Evolutionary conservation across 2,329 filamentous ascomycete species (phyloP).

Genomic region (Monosporascus cannonballus): DNA sequence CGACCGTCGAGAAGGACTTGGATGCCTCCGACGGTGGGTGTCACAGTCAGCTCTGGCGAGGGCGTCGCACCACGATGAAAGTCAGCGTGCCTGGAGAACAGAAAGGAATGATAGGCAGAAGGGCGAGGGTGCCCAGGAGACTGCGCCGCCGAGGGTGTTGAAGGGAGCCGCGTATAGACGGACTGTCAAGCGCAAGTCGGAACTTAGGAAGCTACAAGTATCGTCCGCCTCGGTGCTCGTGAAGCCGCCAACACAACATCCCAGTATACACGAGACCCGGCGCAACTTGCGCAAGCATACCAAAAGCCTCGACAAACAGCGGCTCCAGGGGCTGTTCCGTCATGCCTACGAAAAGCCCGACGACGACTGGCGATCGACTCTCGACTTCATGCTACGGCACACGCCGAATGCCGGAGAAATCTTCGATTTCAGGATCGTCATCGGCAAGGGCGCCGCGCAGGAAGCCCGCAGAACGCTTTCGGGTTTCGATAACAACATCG

Average conservation of each 20-base stretch:
- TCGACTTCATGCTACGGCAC: constrained; percentile 19
- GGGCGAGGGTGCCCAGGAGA: neutral
- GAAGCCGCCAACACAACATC: constrained; percentile 6
- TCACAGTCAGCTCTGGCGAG: neutral
- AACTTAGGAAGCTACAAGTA: constrained; percentile 1
- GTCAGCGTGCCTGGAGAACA: neutral
- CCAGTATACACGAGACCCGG: constrained; percentile 5
- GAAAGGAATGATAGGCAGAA: neutral
- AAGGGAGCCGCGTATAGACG: constrained; percentile 5
- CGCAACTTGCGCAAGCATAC: constrained; percentile 16
- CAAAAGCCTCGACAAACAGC: constrained; percentile 13
- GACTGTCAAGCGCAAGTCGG: constrained; percentile 8
- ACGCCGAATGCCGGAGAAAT: constrained; percentile 16
- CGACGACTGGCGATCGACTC: constrained; percentile 13
- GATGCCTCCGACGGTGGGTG: neutral
- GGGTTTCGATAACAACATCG: constrained; percentile 17
- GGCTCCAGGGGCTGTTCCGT: constrained; percentile 8
- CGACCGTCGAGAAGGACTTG: too few relatives aligned
- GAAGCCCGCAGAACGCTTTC: constrained; percentile 15
- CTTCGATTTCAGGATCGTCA: constrained; percentile 20
- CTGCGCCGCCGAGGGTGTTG: neutral
- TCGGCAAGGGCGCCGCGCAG: constrained; percentile 17
- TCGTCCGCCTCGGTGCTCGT: constrained; percentile 6
- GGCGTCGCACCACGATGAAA: too few relatives aligned
- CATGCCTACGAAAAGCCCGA: constrained; percentile 3